Evolutionary conservation across 2,329 filamentous ascomycete genomes (phyloP).

Genomic region (Beauveria sp.): DNA sequence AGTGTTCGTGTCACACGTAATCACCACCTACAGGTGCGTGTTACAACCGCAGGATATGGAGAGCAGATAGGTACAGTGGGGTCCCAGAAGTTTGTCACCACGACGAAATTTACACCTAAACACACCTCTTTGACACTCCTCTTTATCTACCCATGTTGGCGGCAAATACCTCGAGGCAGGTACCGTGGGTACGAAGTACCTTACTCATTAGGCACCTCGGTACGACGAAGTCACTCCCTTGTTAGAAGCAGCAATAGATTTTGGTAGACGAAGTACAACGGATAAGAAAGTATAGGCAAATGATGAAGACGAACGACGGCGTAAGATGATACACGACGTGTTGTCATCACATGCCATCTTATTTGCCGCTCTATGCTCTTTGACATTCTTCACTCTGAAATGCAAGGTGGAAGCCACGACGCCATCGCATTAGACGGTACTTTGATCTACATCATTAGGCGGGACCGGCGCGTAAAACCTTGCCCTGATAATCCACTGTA

Average conservation of each 20-base stretch:
- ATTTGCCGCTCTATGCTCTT: too few relatives aligned
- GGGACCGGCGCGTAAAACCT: neutral
- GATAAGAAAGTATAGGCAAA: neutral
- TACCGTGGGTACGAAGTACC: too few relatives aligned
- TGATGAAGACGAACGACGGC: neutral
- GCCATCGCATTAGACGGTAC: neutral
- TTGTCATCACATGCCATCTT: too few relatives aligned
- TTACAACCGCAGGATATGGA: neutral
- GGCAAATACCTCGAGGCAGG: too few relatives aligned
- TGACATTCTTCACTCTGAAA: too few relatives aligned
- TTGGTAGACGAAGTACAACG: neutral
- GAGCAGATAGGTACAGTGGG: neutral
- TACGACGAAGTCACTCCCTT: neutral
- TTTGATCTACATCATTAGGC: neutral
- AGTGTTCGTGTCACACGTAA: neutral
- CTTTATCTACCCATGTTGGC: too few relatives aligned
- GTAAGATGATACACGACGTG: neutral
- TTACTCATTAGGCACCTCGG: too few relatives aligned
- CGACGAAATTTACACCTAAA: too few relatives aligned
- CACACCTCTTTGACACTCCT: too few relatives aligned
- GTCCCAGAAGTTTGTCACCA: too few relatives aligned
- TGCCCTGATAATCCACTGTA: too few relatives aligned
- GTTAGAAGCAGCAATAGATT: neutral
- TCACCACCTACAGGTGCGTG: too few relatives aligned
- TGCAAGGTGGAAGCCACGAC: neutral